Evolutionary conservation across 768 basidiomycete genomes (phyloP), one percentile per base, ranked within the genome.

Genomic region (Inosperma sp.): DNA sequence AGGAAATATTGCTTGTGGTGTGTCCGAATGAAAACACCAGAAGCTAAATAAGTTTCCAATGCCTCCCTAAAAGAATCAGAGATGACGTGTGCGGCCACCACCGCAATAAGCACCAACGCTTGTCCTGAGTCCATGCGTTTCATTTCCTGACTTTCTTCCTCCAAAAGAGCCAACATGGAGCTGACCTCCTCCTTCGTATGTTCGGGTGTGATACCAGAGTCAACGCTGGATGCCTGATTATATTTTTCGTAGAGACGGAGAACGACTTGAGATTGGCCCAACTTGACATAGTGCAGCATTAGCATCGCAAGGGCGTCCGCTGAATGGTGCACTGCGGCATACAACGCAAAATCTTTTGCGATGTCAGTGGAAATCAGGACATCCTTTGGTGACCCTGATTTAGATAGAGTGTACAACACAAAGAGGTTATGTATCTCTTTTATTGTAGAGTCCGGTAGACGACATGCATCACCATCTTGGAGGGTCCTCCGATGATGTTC

Each of bases 21-120:
- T 19, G 56, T 56, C 14, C 68, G 58, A 29, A 82, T 56, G 1
- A 66, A 72, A 37, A 71, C 62, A 14, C 65, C 66, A 1, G 69
- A 70, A 16, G 66, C 57, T 7, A 80, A 55, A 51, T 68, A 80
- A 4, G 63, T 60, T 35, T 66, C 64, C 40, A 88, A 59, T 3
- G 86, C 84, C 26, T 64, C 72, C n/a, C 66, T 58, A 56, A 89
- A 87, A n/a, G 75, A 71, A 58, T 79, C 68, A 25, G 71, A 65
- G 61, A 81, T 75, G 4, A 83, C 82, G 62, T 81, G 68, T 13
- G 88, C 88, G 17, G 79, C 70, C n/a, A 80, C 66, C 5, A 72
- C 81, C 9, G 73, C 72, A 26, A 84, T 70, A 21, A 85, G 65
- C 26, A 83, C 53, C 1, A 68, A 59, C 26, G 65, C 60, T n/a